phyloP scores from a whole-genome alignment of 345 rosid genomes.

The Citrus australasica region DNA sequence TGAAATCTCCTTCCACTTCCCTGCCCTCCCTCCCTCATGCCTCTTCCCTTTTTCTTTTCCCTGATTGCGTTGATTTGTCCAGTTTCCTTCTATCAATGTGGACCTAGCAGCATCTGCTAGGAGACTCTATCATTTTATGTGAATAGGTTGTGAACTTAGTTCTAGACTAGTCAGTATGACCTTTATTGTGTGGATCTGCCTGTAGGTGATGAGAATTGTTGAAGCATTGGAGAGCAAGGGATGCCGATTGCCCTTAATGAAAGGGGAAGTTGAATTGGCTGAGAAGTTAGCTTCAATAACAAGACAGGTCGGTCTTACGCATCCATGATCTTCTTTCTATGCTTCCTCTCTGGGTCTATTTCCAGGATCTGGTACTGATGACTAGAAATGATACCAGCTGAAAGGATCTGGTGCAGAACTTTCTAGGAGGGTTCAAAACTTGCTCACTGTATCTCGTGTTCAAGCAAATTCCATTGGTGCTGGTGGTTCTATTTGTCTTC shows the following conservation, averaged over 20 bases:
- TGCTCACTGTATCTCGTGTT: constrained; percentile 64
- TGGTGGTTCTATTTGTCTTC: constrained; percentile 68
- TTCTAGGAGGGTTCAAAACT: constrained; percentile 85
- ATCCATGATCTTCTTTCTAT: constrained; percentile 1
- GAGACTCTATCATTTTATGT: not conserved
- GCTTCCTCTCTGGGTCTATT: not conserved
- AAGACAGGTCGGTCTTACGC: constrained; percentile 61
- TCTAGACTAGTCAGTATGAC: not conserved
- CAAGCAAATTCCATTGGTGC: constrained; percentile 64
- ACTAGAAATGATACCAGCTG: constrained; percentile 48
- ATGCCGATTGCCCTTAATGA: constrained; percentile 71
- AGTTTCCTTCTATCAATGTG: not conserved
- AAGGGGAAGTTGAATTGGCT: constrained; percentile 86
- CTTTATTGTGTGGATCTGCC: constrained; percentile 13
- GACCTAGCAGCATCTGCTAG: not conserved
- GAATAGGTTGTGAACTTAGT: not conserved
- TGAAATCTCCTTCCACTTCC: not conserved
- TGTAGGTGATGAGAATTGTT: constrained; percentile 83
- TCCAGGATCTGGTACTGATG: constrained; percentile 16
- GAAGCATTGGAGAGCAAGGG: constrained; percentile 95
- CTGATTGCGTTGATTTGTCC: not conserved
- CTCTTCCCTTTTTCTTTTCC: not conserved
- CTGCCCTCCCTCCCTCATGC: not conserved
- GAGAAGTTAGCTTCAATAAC: constrained; percentile 71
- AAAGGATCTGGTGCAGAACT: constrained; percentile 98